Evolutionary conservation across 148 eudicot species (phyloP).

Genomic region (Linanthus parryae): DNA sequence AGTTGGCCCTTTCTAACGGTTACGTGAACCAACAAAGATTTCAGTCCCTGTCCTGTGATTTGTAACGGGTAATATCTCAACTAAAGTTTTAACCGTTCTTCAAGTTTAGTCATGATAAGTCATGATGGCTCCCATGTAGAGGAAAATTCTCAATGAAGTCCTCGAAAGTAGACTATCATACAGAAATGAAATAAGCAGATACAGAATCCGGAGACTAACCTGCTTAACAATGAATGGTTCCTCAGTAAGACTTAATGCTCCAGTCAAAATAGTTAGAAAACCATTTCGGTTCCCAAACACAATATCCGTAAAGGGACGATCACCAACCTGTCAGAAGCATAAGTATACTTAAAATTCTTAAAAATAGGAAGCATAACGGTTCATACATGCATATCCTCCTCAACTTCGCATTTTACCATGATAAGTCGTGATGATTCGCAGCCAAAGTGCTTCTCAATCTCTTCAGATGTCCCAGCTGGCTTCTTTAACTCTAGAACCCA

Average conservation of each 20-base stretch:
- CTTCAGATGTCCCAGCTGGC: conserved; percentile 81
- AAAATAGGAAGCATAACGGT: background rate
- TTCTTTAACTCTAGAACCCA: conserved; percentile 53
- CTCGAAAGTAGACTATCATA: too few relatives aligned
- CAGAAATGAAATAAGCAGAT: background rate
- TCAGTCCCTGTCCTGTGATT: too few relatives aligned
- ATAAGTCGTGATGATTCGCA: conserved; percentile 49
- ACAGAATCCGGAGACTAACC: conserved; percentile 22
- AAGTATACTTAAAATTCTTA: background rate
- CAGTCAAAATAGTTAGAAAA: conserved; percentile 65
- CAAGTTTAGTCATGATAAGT: too few relatives aligned
- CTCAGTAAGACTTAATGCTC: conserved; percentile 53
- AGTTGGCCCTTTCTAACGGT: too few relatives aligned
- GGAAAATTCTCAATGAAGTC: too few relatives aligned
- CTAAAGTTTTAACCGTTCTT: too few relatives aligned
- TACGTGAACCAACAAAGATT: too few relatives aligned
- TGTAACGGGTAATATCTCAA: too few relatives aligned
- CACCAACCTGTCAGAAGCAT: conserved; percentile 55
- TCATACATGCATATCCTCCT: background rate
- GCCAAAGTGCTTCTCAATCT: conserved; percentile 62
- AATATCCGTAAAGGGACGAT: conserved; percentile 81
- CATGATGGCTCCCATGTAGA: too few relatives aligned
- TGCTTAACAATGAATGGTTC: conserved; percentile 75
- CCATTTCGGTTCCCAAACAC: conserved; percentile 87
- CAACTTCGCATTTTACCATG: conserved; percentile 36